These are phyloP conservation scores for Marasmius fiardii DNA, from an alignment of 1,284 basidiomycete genomes.

Conservation along the genomic window DNA sequence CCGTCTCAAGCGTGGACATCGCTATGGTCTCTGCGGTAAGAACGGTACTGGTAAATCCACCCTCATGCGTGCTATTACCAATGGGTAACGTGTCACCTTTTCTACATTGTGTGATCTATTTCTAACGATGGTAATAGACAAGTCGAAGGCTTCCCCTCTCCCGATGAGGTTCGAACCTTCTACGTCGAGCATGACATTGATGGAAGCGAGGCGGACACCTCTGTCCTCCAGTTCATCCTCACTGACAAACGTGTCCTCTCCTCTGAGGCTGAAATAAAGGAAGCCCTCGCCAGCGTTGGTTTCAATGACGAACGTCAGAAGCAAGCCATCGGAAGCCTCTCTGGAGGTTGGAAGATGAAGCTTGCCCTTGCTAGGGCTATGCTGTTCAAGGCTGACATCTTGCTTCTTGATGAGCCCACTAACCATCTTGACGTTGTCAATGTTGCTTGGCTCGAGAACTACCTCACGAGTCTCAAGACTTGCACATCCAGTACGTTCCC, in stretches of 20 bases:
- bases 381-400: slow-evolving; percentile 98
- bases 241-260: slow-evolving; percentile 84
- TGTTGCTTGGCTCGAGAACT: slow-evolving; percentile 95
- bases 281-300: slow-evolving; percentile 87
- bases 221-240: slow-evolving; percentile 88
- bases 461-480: slow-evolving; percentile 83
- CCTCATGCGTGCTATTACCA: slow-evolving; percentile 95
- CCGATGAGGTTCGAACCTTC: slow-evolving; percentile 95
- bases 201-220: slow-evolving; percentile 89
- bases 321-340: slow-evolving; percentile 86
- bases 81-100: slow-evolving; percentile 43
- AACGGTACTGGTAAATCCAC: slow-evolving; percentile 99
- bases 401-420: slow-evolving; percentile 96
- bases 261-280: slow-evolving; percentile 66
- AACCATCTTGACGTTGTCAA: slow-evolving; percentile 98
- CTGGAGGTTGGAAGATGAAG: slow-evolving; percentile 99
- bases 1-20: slow-evolving; percentile 97
- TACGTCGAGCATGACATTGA: slow-evolving; percentile 99
- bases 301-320: slow-evolving; percentile 87
- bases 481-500: slow-evolving; percentile 83
- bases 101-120: background rate
- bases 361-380: slow-evolving; percentile 97
- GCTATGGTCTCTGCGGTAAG: slow-evolving; percentile 97
- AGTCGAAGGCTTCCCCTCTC: slow-evolving; percentile 97
- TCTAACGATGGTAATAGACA: slow-evolving; percentile 48